These are phyloP conservation scores for Zalerion maritima DNA, from an alignment of 495 filamentous ascomycete genomes.

Conservation along the genomic window DNA sequence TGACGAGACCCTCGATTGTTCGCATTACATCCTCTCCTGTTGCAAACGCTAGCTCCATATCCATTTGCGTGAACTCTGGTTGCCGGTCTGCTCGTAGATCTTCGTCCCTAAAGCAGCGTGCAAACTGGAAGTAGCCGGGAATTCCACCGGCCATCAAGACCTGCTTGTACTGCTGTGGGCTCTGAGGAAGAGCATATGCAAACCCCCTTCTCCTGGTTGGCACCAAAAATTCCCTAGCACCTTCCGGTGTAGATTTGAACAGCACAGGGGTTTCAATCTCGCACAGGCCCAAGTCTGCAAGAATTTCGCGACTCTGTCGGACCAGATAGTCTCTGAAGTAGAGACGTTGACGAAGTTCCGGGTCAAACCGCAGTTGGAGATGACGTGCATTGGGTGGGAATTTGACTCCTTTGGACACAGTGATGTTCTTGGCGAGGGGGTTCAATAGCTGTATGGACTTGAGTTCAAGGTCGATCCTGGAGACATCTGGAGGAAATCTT, in stretches of 20 bases:
- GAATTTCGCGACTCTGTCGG: conserved; percentile 33
- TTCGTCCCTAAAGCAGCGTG: conserved; percentile 90
- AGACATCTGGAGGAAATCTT: conserved; percentile 2
- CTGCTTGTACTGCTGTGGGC: conserved; percentile 97
- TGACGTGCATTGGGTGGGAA: conserved; percentile 66
- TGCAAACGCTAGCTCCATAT: conserved; percentile 84
- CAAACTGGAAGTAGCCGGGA: conserved; percentile 75
- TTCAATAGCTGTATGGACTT: conserved; percentile 55
- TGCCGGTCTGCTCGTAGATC: conserved; percentile 86
- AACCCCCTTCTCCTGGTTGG: conserved; percentile 58
- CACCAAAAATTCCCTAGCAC: conserved; percentile 89
- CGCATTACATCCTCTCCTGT: conserved; percentile 59
- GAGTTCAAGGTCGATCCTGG: conserved; percentile 21
- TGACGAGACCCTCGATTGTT: conserved; percentile 49
- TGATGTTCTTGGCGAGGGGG: conserved; percentile 58
- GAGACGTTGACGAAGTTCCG: conserved; percentile 46
- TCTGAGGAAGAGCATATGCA: conserved; percentile 87
- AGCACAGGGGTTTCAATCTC: conserved; percentile 86
- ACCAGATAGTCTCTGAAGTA: conserved; percentile 39
- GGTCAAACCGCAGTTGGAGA: conserved; percentile 66
- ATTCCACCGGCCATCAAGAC: conserved; percentile 90
- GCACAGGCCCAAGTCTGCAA: conserved; percentile 42
- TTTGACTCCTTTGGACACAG: conserved; percentile 52
- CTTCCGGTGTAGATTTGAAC: conserved; percentile 96
- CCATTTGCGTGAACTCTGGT: conserved; percentile 95